Conservation (phyloP, 345 rosid genomes). For the Gossypium turneri region DNA sequence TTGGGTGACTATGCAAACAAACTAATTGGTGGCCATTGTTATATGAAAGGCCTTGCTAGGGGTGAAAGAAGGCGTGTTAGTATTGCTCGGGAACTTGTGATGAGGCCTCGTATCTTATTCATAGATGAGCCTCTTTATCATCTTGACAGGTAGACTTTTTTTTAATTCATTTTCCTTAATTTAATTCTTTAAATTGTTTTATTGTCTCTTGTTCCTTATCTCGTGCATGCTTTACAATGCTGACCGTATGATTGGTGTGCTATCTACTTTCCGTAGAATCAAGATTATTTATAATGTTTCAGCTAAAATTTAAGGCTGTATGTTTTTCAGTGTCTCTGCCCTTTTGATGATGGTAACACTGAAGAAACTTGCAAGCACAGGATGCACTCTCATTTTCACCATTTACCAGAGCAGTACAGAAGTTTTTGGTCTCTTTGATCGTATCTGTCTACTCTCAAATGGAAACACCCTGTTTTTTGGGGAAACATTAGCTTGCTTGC, state of each 20-base stretch:
- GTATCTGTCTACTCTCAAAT: slow-evolving; percentile 94
- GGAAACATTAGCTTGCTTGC: slow-evolving; percentile 96
- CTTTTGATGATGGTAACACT: slow-evolving; percentile 99
- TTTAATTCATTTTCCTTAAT: not conserved
- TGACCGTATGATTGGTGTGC: not conserved
- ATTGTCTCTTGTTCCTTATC: not conserved
- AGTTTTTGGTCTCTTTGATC: slow-evolving; percentile 98
- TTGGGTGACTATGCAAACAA: slow-evolving; percentile 86
- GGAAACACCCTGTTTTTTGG: slow-evolving; percentile 97
- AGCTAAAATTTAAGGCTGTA: slow-evolving; percentile 12
- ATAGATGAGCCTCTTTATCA: slow-evolving; percentile 98
- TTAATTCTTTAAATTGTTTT: not conserved
- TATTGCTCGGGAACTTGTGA: slow-evolving; percentile 97
- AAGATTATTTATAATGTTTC: not conserved
- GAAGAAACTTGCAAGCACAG: slow-evolving; percentile 93
- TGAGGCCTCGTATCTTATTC: slow-evolving; percentile 86
- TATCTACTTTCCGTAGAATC: not conserved
- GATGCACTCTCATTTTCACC: slow-evolving; percentile 91
- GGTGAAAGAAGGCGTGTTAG: slow-evolving; percentile 98
- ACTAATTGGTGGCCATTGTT: slow-evolving; percentile 93
- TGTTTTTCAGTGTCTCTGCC: slow-evolving; percentile 74
- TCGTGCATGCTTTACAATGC: not conserved
- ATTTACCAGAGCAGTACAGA: slow-evolving; percentile 95
- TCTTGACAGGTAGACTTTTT: slow-evolving; percentile 66
- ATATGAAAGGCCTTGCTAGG: slow-evolving; percentile 81